Evolutionary conservation across 2,329 filamentous ascomycete genomes (phyloP).

Genomic region (Plectosphaerella plurivora): DNA sequence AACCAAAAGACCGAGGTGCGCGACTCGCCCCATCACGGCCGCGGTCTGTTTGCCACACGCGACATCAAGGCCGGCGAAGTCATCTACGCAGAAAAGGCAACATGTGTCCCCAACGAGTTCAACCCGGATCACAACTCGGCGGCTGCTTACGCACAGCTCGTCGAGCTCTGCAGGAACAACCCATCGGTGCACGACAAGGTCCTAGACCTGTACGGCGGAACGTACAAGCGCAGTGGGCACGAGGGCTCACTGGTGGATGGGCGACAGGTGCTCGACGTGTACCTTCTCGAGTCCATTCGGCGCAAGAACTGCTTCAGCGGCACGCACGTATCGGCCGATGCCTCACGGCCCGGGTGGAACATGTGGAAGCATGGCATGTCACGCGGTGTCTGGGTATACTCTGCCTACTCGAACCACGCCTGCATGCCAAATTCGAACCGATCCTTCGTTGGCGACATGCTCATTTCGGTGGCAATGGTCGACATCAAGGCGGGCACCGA

Average conservation of each 20-base stretch:
- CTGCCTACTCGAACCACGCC: constrained; percentile 32
- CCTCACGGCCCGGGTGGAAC: constrained; percentile 18
- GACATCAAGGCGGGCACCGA: constrained; percentile 30
- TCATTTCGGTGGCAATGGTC: constrained; percentile 26
- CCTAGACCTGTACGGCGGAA: constrained; percentile 28
- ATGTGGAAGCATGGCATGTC: constrained; percentile 14
- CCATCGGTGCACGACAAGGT: constrained; percentile 26
- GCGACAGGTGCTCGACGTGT: constrained; percentile 29
- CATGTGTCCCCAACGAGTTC: constrained; percentile 35
- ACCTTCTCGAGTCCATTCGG: constrained; percentile 33
- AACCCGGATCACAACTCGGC: constrained; percentile 33
- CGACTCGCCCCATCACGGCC: constrained; percentile 27
- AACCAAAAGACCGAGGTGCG: constrained; percentile 23
- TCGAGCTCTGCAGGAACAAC: constrained; percentile 33
- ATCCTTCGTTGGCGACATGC: constrained; percentile 28
- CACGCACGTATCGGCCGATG: constrained; percentile 23
- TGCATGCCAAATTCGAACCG: constrained; percentile 26
- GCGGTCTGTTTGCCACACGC: constrained; percentile 35
- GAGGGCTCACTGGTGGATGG: constrained; percentile 29
- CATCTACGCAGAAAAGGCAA: constrained; percentile 36
- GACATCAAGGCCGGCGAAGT: constrained; percentile 32
- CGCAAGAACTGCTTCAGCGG: constrained; percentile 33
- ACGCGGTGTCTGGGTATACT: constrained; percentile 25
- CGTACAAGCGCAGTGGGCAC: constrained; percentile 21
- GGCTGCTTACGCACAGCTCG: constrained; percentile 35